Percentiles rank a stretch among this genome's conserved stretches.
Evolutionary conservation across 352 stramenopile genomes (phyloP).

Genomic region (Globisporangium splendens): DNA sequence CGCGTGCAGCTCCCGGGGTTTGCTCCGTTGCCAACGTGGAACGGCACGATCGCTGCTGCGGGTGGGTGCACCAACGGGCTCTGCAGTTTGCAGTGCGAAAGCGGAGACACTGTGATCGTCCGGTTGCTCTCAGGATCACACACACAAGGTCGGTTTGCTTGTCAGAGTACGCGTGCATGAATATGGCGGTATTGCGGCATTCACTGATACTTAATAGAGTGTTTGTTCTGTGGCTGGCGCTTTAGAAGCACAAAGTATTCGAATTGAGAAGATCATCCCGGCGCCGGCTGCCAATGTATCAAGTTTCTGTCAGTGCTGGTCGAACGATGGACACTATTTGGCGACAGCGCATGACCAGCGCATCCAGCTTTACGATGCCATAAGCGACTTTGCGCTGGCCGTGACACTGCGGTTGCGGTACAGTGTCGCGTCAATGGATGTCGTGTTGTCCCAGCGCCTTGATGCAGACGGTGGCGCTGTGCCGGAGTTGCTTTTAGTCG

Average conservation of each 20-base stretch:
- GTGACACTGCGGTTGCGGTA: constrained; percentile 24
- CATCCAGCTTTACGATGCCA: constrained; percentile 29
- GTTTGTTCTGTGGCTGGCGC: background rate
- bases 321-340: constrained; percentile 24
- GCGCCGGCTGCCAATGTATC: constrained; percentile 14
- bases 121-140: constrained; percentile 1
- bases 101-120: constrained; percentile 51
- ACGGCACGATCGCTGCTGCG: constrained; percentile 36
- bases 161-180: background rate
- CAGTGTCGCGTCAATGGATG: constrained; percentile 31
- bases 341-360: constrained; percentile 26
- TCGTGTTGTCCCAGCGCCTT: constrained; percentile 3
- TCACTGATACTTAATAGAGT: background rate
- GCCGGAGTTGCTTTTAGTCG: constrained; percentile 16
- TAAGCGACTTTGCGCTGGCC: constrained; percentile 12
- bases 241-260: constrained; percentile 9
- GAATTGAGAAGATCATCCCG: constrained; percentile 31
- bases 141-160: background rate
- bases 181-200: background rate
- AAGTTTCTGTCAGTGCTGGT: constrained; percentile 59
- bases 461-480: background rate
- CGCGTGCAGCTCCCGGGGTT: constrained; percentile 35
- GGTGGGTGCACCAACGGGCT: constrained; percentile 1
- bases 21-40: constrained; percentile 56
- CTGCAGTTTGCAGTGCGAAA: constrained; percentile 50